Evolutionary conservation across 805 yeast species (phyloP).

Genomic region (Saturnispora mendoncae): DNA sequence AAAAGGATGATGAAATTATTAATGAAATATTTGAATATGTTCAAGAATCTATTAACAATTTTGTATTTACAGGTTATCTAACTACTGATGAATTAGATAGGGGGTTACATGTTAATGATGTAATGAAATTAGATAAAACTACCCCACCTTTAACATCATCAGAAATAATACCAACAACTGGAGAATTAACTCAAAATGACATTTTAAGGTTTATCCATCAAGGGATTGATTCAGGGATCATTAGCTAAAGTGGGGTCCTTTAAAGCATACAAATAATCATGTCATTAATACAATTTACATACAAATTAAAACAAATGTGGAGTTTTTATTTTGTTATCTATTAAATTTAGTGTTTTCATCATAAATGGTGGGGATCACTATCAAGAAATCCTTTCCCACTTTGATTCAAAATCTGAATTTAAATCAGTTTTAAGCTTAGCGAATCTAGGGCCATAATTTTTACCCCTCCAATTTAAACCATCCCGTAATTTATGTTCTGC

Average conservation of each 20-base stretch:
- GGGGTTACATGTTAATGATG: slow-evolving; percentile 19
- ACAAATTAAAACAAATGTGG: slow-evolving; percentile 2
- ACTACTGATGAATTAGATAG: slow-evolving; percentile 40
- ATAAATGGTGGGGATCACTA: too few relatives aligned
- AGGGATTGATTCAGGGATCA: slow-evolving; percentile 29
- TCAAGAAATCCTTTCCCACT: slow-evolving; percentile 9
- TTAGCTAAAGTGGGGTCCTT: slow-evolving; percentile 4
- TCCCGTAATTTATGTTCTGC: slow-evolving; percentile 15
- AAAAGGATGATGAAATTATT: slow-evolving; percentile 54
- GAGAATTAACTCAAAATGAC: slow-evolving; percentile 29
- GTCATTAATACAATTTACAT: background rate
- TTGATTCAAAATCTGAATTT: background rate
- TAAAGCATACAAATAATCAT: slow-evolving; percentile 4
- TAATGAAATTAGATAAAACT: slow-evolving; percentile 6
- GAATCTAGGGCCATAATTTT: slow-evolving; percentile 2
- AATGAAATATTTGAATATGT: slow-evolving; percentile 56
- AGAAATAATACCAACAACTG: background rate
- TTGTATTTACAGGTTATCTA: slow-evolving; percentile 52
- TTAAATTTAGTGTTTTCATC: too few relatives aligned
- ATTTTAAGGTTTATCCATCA: slow-evolving; percentile 38
- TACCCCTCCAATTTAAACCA: slow-evolving; percentile 34
- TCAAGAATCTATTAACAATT: slow-evolving; percentile 42
- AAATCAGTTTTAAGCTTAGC: background rate
- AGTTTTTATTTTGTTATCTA: too few relatives aligned
- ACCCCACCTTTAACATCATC: background rate